These are phyloP conservation scores for Oxytropis ochrocephala DNA, from an alignment of 306 rosid genomes.

Conservation along the genomic window DNA sequence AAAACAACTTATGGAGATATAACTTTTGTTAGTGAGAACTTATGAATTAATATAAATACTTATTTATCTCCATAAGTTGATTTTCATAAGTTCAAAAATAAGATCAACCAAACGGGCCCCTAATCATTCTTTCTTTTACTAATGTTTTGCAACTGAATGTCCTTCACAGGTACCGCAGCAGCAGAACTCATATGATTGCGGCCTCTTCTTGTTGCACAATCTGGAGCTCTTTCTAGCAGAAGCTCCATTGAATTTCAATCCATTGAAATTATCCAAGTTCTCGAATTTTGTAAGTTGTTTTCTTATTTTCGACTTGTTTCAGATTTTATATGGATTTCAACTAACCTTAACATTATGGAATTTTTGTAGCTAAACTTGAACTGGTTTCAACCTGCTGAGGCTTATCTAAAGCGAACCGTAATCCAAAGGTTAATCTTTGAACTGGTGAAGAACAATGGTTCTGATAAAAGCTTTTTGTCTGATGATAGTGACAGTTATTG, in stretches of 20 bases:
- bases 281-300: conserved; percentile 63
- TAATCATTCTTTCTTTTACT: no score
- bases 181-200: conserved; percentile 69
- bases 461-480: conserved; percentile 30
- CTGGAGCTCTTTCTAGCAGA: conserved; percentile 67
- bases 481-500: conserved; percentile 30
- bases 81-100: no score
- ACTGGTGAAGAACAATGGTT: conserved; percentile 34
- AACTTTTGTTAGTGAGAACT: no score
- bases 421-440: conserved; percentile 57
- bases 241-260: conserved; percentile 61
- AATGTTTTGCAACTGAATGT: conserved; percentile 14
- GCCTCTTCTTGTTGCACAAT: conserved; percentile 76
- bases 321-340: background rate
- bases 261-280: conserved; percentile 44
- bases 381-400: conserved; percentile 77
- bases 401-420: conserved; percentile 63
- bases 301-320: background rate
- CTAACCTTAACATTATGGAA: background rate
- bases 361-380: conserved; percentile 54
- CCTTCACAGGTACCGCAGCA: conserved; percentile 71
- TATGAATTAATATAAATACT: no score
- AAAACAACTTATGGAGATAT: no score
- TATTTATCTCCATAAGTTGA: no score
- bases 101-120: no score